Percentiles rank a stretch among this genome's conserved stretches.
phyloP scores from a whole-genome alignment of 192 early-diverging fungal genomes.

The Dimargaris xerosporica region DNA sequence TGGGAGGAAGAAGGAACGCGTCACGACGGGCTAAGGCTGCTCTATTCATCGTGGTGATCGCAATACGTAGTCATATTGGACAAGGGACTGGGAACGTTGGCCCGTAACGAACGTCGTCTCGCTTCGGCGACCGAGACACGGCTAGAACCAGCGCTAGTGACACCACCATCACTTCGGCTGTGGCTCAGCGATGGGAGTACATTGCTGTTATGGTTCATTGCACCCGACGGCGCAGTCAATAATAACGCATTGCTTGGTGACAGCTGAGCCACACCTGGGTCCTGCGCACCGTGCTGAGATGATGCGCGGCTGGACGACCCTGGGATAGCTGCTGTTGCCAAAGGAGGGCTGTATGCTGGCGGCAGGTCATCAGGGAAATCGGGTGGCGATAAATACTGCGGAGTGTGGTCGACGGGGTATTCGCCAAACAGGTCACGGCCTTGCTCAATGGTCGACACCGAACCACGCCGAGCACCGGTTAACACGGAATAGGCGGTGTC shows the following conservation, averaged over 20 bases:
- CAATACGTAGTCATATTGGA: conserved; percentile 7
- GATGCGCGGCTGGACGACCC: neutral
- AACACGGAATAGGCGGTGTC: too few relatives aligned
- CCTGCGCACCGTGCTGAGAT: neutral
- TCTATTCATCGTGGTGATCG: too few relatives aligned
- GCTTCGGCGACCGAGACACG: neutral
- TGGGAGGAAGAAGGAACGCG: too few relatives aligned
- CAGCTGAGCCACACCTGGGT: neutral
- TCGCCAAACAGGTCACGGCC: neutral
- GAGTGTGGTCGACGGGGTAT: neutral
- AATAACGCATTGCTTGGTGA: neutral
- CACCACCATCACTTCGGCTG: neutral
- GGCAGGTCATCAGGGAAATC: neutral
- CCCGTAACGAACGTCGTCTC: neutral
- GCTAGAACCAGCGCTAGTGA: neutral
- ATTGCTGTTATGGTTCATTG: neutral
- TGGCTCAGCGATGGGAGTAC: neutral
- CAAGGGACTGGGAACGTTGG: neutral
- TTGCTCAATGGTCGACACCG: too few relatives aligned
- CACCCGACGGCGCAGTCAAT: neutral
- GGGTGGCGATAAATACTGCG: neutral
- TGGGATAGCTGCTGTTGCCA: neutral
- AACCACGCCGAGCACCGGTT: too few relatives aligned
- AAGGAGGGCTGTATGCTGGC: too few relatives aligned
- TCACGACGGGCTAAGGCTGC: too few relatives aligned